Conservation (phyloP, 495 filamentous ascomycete species). For the Sporormia fimetaria region DNA sequence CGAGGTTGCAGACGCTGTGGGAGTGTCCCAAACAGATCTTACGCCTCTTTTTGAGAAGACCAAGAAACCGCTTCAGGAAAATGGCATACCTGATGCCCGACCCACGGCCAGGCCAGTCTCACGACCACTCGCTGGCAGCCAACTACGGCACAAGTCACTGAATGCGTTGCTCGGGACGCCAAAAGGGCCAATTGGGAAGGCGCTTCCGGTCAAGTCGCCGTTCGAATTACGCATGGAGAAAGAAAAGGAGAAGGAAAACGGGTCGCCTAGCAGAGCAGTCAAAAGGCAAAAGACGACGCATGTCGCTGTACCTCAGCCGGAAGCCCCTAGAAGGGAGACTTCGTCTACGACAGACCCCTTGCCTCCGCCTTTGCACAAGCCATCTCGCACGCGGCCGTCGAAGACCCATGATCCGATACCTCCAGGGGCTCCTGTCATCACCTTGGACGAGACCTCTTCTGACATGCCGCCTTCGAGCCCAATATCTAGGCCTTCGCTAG, state of each 20-base stretch:
- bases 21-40: conserved; percentile 64
- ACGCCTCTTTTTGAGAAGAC: conserved; percentile 60
- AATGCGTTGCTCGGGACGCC: conserved; percentile 49
- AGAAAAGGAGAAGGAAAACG: conserved; percentile 25
- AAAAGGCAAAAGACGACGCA: conserved; percentile 40
- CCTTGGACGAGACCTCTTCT: conserved; percentile 17
- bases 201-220: conserved; percentile 37
- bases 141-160: conserved; percentile 41
- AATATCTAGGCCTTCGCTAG: too few species aligned
- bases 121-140: conserved; percentile 14
- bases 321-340: too few species aligned
- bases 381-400: too few species aligned
- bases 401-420: conserved; percentile 3
- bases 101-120: background rate
- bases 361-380: too few species aligned
- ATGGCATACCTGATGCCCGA: background rate
- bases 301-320: too few species aligned
- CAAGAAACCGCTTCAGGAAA: conserved; percentile 34
- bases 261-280: conserved; percentile 25
- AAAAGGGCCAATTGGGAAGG: conserved; percentile 39
- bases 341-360: too few species aligned
- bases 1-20: conserved; percentile 63
- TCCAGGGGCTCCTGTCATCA: conserved; percentile 16
- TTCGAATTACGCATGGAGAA: conserved; percentile 37
- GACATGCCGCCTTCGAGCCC: conserved; percentile 22